phyloP scores from a whole-genome alignment of 2,329 filamentous ascomycete genomes.

The Penicillium sp. region DNA sequence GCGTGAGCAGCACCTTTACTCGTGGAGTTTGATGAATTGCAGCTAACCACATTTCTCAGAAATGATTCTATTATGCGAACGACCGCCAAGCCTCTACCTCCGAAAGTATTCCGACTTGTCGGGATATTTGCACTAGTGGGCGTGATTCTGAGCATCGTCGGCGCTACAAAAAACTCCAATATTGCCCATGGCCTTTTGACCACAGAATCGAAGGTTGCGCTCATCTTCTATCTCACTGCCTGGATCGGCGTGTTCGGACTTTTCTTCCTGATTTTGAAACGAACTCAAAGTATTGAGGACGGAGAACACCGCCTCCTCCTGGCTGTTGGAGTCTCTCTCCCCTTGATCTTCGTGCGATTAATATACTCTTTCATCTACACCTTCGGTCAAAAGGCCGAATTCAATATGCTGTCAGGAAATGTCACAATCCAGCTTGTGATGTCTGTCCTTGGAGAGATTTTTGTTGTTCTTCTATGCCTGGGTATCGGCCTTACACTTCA shows the following conservation, averaged over 20 bases:
- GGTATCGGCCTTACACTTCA: constrained; percentile 19
- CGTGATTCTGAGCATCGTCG: not conserved
- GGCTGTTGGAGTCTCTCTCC: constrained; percentile 25
- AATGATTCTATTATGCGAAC: constrained; percentile 8
- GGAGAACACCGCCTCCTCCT: constrained; percentile 29
- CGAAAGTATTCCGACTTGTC: not conserved
- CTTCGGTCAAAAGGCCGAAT: constrained; percentile 23
- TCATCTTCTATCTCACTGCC: constrained; percentile 1
- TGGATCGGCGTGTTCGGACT: not conserved
- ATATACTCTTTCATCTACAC: constrained; percentile 29
- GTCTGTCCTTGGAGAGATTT: constrained; percentile 30
- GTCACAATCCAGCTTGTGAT: constrained; percentile 28
- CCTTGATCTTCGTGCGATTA: constrained; percentile 30
- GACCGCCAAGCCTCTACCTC: not conserved
- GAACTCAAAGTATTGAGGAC: constrained; percentile 19
- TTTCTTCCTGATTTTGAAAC: constrained; percentile 12
- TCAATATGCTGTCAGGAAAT: constrained; percentile 22
- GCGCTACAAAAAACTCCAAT: not conserved
- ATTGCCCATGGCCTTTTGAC: not conserved
- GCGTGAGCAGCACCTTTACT: constrained; percentile 14
- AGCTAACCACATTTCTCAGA: not conserved
- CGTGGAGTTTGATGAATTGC: not conserved
- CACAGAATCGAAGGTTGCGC: not conserved
- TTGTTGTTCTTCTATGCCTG: constrained; percentile 28
- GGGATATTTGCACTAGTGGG: not conserved